phyloP scores from a whole-genome alignment of 2,329 filamentous ascomycete genomes.

The Sporothrix sp. region DNA sequence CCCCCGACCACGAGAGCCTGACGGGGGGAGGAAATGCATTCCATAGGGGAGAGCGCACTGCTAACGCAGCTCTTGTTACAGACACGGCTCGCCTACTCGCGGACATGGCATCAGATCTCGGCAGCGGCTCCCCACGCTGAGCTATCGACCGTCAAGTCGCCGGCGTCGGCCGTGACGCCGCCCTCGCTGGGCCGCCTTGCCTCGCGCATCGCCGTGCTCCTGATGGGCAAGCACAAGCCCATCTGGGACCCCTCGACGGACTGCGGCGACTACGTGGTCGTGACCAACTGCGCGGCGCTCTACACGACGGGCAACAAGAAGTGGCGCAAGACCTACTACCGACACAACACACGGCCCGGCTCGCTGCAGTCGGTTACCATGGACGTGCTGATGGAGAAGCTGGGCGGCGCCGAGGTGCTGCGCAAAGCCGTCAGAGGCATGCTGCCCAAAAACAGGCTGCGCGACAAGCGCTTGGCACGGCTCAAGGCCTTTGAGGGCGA shows the following conservation, averaged over 20 bases:
- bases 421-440: slow-evolving; percentile 90
- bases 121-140: slow-evolving; percentile 56
- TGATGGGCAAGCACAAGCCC: slow-evolving; percentile 99
- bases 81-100: slow-evolving; percentile 93
- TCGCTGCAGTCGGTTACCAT: slow-evolving; percentile 81
- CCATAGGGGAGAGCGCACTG: too few relatives aligned
- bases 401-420: slow-evolving; percentile 85
- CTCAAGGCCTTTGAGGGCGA: slow-evolving; percentile 95
- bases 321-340: slow-evolving; percentile 91
- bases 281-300: slow-evolving; percentile 77
- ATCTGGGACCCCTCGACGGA: slow-evolving; percentile 96
- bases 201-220: slow-evolving; percentile 70
- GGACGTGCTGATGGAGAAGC: slow-evolving; percentile 90
- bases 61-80: too few relatives aligned
- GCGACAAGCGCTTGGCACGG: slow-evolving; percentile 76
- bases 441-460: slow-evolving; percentile 90
- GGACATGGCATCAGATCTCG: slow-evolving; percentile 83
- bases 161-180: slow-evolving; percentile 44
- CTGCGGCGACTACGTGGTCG: slow-evolving; percentile 98
- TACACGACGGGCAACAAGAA: slow-evolving; percentile 87
- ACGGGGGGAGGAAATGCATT: too few relatives aligned
- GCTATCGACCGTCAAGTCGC: slow-evolving; percentile 44
- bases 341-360: slow-evolving; percentile 84
- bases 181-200: slow-evolving; percentile 86
- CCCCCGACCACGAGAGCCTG: too few relatives aligned